Base-by-base conservation (phyloP, 2,329 filamentous ascomycete species). In the Alternaria brassicae region DNA sequence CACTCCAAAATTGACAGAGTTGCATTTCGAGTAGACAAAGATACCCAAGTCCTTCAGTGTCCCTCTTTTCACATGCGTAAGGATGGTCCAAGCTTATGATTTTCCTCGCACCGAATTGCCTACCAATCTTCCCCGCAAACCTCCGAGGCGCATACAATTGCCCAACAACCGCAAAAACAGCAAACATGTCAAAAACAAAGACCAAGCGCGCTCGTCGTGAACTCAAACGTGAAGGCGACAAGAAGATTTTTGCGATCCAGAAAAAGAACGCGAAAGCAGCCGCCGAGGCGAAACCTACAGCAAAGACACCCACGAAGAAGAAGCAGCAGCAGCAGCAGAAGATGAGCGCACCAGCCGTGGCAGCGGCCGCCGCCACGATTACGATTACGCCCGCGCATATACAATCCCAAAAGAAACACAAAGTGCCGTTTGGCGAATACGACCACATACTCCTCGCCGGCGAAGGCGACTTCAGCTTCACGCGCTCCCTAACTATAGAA, bases 391-490 rank as follows among this genome's bases (percentile, higher is more conserved):
- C 61, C 59, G 6, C 60, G 32, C 27, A 40, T 60, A 4, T 36
- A 12, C 51, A 47, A 21, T 32, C 56, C 25, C 45, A 52, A 4
- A 39, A 56, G 25, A 58, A 59, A 23, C 56, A 44, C 32, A 27
- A 47, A 47, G 88, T 93, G 21, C 91, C 91, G 15, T 93, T 94
- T 77, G 77, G 82, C 23, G 80, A 85, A 37, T 79, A 85, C 68
- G 87, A 93, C 66, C 81, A 84, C 68, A 92, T 94, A 63, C 86
- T 95, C 6, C 85, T 94, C 3, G 80, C 94, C 51, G 91, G 91
- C 70, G 91, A 95, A 74, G 91, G 81, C 65, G 91, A 96, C 77
- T 86, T 95, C 72, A 92, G 89, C 74, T 94, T 93, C 75, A 86
- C 91, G 12, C 84, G 85, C 27, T 88, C 87, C 2, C 82, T 94